Percentiles rank a stretch among this genome's conserved stretches.
Conservation (phyloP, 345 rosid species). For the Reutealis trisperma region DNA sequence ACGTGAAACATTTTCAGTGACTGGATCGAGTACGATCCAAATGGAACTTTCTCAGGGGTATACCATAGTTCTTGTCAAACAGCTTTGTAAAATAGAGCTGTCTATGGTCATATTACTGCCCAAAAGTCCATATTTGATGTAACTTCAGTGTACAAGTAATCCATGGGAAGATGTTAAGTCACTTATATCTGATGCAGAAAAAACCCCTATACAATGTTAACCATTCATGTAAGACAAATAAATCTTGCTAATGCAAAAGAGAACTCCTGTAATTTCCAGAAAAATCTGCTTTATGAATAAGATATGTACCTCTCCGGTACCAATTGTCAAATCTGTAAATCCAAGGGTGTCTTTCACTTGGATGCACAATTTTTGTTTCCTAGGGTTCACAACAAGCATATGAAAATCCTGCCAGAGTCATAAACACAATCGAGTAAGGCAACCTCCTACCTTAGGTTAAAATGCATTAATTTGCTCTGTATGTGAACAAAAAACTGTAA, state of each 20-base stretch:
- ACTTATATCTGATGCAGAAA: background rate
- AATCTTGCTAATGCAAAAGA: background rate
- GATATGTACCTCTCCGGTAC: conserved; percentile 73
- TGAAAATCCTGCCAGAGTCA: conserved; percentile 79
- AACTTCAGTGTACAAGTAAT: background rate
- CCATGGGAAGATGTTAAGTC: background rate
- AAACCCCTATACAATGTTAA: background rate
- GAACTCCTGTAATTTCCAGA: background rate
- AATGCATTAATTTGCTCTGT: background rate
- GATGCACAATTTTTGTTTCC: conserved; percentile 69
- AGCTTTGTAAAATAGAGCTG: background rate
- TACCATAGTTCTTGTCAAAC: no score
- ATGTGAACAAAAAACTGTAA: conserved; percentile 15
- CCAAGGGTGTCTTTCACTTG: conserved; percentile 93
- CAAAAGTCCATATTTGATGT: background rate
- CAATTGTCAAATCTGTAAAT: conserved; percentile 72
- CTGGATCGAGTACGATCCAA: no score
- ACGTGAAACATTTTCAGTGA: no score
- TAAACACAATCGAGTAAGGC: conserved; percentile 17
- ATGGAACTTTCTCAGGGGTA: no score
- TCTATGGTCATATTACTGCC: no score
- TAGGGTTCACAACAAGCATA: conserved; percentile 87
- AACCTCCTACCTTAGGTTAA: conserved; percentile 3
- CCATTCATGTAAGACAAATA: background rate
- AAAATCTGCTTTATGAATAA: conserved; percentile 6